Conservation (phyloP, 257 asterid species). For the Scutellaria galericulata region DNA sequence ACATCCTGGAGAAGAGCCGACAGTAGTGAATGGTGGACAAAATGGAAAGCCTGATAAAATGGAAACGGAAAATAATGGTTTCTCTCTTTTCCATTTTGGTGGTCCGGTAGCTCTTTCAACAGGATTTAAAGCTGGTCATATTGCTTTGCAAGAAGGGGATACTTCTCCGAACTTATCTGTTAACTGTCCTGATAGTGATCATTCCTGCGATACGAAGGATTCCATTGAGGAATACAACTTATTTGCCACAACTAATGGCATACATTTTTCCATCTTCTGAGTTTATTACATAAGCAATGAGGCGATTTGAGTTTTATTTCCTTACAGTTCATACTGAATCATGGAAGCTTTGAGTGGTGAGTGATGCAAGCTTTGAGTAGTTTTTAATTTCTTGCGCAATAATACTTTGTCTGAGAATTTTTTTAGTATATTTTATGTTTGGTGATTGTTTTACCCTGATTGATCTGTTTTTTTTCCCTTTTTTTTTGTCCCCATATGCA, state of each 20-base stretch:
- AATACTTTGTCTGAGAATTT: conserved; percentile 38
- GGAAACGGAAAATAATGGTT: conserved; percentile 54
- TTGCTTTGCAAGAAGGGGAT: conserved; percentile 48
- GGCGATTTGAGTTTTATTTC: conserved; percentile 36
- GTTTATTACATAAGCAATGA: conserved; percentile 43
- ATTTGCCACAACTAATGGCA: conserved; percentile 85
- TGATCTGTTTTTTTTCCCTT: neutral
- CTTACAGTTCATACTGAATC: conserved; percentile 40
- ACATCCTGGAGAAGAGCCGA: conserved; percentile 43
- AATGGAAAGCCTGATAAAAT: conserved; percentile 48
- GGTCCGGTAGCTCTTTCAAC: conserved; percentile 83
- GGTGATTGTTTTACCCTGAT: conserved; percentile 32
- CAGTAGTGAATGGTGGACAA: conserved; percentile 43
- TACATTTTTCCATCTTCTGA: conserved; percentile 81
- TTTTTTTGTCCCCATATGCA: conserved; percentile 22
- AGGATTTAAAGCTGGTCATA: conserved; percentile 60
- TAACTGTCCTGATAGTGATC: conserved; percentile 42
- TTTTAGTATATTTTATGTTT: conserved; percentile 19
- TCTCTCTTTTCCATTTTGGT: conserved; percentile 95
- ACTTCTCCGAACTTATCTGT: conserved; percentile 42
- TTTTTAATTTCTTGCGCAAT: conserved; percentile 48
- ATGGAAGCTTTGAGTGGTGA: conserved; percentile 55
- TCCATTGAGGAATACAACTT: conserved; percentile 83
- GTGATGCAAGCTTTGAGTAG: conserved; percentile 45
- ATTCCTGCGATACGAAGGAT: conserved; percentile 56